phyloP scores from a whole-genome alignment of 176 grass and related monocot genomes.

The Cenchrus fungigraminus region DNA sequence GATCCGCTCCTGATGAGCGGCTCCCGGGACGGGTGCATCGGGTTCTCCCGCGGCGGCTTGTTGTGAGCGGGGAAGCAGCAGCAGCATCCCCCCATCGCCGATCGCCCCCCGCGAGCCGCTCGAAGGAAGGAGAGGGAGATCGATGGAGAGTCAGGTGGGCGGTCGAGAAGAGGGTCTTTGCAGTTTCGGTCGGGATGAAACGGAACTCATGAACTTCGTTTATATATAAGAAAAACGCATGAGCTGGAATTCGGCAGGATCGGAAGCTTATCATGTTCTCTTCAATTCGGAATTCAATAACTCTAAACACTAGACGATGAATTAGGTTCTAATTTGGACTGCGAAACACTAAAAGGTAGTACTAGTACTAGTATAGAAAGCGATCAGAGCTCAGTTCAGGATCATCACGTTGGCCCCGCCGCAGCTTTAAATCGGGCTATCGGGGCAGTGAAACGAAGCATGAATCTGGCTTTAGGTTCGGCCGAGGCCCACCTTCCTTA shows the following conservation, averaged over 20 bases:
- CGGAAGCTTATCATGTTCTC: not conserved
- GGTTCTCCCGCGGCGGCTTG: slow-evolving; percentile 50
- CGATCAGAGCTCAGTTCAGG: not conserved
- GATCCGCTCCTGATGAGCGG: not conserved
- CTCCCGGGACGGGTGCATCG: slow-evolving; percentile 12
- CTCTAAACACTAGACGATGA: not conserved
- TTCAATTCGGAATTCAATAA: not conserved
- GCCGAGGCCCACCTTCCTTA: no score
- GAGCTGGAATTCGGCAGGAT: slow-evolving; percentile 1
- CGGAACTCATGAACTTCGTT: not conserved
- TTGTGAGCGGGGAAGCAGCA: slow-evolving; percentile 11
- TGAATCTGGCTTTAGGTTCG: no score
- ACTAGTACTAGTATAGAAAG: not conserved
- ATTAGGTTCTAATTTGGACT: not conserved
- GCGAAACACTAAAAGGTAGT: not conserved
- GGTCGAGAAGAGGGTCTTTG: not conserved
- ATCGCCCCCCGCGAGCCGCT: slow-evolving; percentile 1
- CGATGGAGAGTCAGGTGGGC: no score
- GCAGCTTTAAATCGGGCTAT: not conserved
- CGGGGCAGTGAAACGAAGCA: no score
- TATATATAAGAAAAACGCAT: no score
- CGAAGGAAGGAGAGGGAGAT: not conserved
- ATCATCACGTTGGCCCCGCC: not conserved
- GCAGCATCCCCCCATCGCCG: slow-evolving; percentile 48
- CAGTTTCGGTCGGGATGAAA: not conserved